Evolutionary conservation across 495 filamentous ascomycete species (phyloP).

Genomic region (Hypoxylon fragiforme): DNA sequence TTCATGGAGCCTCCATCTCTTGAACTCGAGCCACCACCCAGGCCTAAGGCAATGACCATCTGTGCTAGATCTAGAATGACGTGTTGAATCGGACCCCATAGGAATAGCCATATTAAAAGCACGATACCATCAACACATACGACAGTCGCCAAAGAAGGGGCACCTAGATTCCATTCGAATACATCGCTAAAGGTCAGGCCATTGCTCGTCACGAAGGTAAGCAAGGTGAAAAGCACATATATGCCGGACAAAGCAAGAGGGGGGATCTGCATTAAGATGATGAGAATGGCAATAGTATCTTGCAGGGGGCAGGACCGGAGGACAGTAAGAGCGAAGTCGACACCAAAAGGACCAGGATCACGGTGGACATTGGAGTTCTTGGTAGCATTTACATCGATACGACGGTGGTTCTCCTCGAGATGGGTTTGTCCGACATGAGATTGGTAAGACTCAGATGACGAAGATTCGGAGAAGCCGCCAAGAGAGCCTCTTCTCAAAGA

Average conservation of each 20-base stretch:
- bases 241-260: slow-evolving; percentile 86
- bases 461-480: slow-evolving; percentile 52
- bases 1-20: slow-evolving; percentile 72
- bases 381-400: slow-evolving; percentile 65
- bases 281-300: slow-evolving; percentile 97
- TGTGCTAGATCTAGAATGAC: slow-evolving; percentile 93
- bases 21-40: slow-evolving; percentile 84
- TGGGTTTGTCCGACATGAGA: slow-evolving; percentile 42
- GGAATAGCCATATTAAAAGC: slow-evolving; percentile 82
- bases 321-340: slow-evolving; percentile 76
- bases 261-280: slow-evolving; percentile 95
- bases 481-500: slow-evolving; percentile 49
- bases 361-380: slow-evolving; percentile 68
- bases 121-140: slow-evolving; percentile 80
- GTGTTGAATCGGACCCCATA: slow-evolving; percentile 86
- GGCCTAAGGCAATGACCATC: slow-evolving; percentile 89
- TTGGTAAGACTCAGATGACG: slow-evolving; percentile 51
- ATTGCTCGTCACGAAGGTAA: slow-evolving; percentile 81
- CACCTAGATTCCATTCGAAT: slow-evolving; percentile 56
- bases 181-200: slow-evolving; percentile 55
- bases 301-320: slow-evolving; percentile 86
- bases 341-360: slow-evolving; percentile 61
- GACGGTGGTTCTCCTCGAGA: slow-evolving; percentile 55
- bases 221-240: slow-evolving; percentile 88
- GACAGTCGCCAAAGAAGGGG: slow-evolving; percentile 78